phyloP scores from a whole-genome alignment of 2,329 filamentous ascomycete genomes.

The Neofusicoccum parvum region DNA sequence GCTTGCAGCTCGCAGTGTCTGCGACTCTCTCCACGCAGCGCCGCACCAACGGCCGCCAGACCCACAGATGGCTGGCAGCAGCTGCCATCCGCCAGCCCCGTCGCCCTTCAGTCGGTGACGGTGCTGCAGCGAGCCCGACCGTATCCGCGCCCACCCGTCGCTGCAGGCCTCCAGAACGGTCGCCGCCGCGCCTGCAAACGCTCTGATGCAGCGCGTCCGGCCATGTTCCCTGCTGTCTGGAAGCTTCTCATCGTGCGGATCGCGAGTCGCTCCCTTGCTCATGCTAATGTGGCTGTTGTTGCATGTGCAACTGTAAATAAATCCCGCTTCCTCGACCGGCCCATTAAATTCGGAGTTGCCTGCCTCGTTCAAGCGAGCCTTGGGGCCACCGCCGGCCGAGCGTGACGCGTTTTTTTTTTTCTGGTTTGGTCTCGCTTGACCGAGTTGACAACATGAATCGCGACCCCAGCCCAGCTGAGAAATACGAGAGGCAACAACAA shows the following conservation, averaged over 20 bases:
- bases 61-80: conserved; percentile 7
- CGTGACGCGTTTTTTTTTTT: conserved; percentile 2
- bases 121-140: neutral
- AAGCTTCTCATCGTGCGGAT: neutral
- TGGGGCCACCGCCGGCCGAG: neutral
- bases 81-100: neutral
- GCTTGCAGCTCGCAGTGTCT: conserved; percentile 12
- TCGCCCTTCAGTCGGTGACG: conserved; percentile 2
- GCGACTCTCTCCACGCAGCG: conserved; percentile 2
- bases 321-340: conserved; percentile 12
- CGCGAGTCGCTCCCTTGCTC: neutral
- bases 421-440: neutral
- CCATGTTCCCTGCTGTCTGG: neutral
- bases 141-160: neutral
- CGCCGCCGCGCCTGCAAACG: neutral
- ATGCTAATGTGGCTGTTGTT: conserved; percentile 3
- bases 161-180: conserved; percentile 14
- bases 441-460: neutral
- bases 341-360: conserved; percentile 13
- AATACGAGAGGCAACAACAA: conserved; percentile 13
- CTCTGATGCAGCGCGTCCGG: neutral
- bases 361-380: conserved; percentile 15
- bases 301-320: conserved; percentile 17
- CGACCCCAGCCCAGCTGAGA: conserved; percentile 10
- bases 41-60: neutral